Evolutionary conservation across 176 grass and related monocot species (phyloP).

Genomic region (Oryza rufipogon): DNA sequence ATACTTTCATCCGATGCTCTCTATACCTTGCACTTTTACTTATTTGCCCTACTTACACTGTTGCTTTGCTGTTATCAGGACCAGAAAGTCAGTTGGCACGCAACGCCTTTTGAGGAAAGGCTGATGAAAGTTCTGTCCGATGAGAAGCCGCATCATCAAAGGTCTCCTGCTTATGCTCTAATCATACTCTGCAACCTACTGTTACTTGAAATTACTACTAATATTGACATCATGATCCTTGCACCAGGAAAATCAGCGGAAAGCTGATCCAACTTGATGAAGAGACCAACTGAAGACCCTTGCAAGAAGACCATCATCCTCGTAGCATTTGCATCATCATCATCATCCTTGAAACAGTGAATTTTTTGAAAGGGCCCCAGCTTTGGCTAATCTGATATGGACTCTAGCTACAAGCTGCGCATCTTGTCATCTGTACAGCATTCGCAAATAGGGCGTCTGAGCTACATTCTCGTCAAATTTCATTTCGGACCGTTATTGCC

Average conservation of each 20-base stretch:
- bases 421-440: neutral
- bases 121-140: constrained; percentile 72
- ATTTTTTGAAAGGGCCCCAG: neutral
- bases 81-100: constrained; percentile 76
- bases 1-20: neutral
- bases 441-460: constrained; percentile 19
- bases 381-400: neutral
- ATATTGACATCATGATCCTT: neutral
- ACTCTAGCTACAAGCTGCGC: neutral
- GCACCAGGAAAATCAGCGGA: constrained; percentile 45
- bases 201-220: neutral
- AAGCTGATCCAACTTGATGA: constrained; percentile 53
- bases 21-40: neutral
- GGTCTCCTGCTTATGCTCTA: constrained; percentile 40
- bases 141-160: constrained; percentile 61
- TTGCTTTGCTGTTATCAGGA: constrained; percentile 49
- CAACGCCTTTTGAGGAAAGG: constrained; percentile 88
- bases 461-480: neutral
- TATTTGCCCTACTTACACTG: neutral
- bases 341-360: neutral
- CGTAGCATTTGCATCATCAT: neutral
- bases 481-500: neutral
- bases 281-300: neutral
- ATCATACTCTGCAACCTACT: neutral
- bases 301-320: neutral